A percentile compares a stretch with the other conserved stretches of the same genome.
Conservation (phyloP, 2,329 filamentous ascomycete genomes). For the Trichoderma harzianum region DNA sequence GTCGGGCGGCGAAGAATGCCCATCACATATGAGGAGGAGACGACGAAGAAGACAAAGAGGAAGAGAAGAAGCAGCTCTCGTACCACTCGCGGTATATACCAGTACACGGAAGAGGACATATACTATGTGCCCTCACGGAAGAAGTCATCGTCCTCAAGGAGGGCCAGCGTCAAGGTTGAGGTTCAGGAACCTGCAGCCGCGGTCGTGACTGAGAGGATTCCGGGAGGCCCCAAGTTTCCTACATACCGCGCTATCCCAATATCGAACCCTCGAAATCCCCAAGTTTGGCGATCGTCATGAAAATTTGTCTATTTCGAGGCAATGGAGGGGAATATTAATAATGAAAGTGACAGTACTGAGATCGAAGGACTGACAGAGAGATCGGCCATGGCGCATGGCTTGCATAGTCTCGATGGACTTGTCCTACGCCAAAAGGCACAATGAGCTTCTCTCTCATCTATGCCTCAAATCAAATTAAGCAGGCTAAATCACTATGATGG, state of each 20-base stretch:
- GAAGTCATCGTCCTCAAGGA: neutral
- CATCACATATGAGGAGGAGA: constrained; percentile 5
- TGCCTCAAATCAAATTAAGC: neutral
- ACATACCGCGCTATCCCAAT: constrained; percentile 35
- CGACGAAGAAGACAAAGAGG: neutral
- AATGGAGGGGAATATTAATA: neutral
- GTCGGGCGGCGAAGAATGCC: neutral
- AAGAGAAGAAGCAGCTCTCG: neutral
- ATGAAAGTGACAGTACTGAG: neutral
- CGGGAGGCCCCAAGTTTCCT: constrained; percentile 33
- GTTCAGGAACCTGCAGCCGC: constrained; percentile 22
- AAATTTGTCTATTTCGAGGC: neutral
- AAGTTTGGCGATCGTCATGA: neutral
- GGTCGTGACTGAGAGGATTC: constrained; percentile 27
- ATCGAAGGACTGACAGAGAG: neutral
- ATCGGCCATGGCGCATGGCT: neutral
- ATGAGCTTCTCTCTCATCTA: no score
- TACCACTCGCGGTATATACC: neutral
- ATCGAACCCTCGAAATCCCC: constrained; percentile 28
- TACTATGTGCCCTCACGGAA: neutral
- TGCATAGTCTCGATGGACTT: neutral
- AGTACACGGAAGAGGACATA: constrained; percentile 5
- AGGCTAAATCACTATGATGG: neutral
- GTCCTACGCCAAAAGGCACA: neutral
- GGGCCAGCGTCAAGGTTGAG: neutral